Base-by-base conservation (phyloP, 75 land plant genomes). In the Selaginella tamariscina region DNA sequence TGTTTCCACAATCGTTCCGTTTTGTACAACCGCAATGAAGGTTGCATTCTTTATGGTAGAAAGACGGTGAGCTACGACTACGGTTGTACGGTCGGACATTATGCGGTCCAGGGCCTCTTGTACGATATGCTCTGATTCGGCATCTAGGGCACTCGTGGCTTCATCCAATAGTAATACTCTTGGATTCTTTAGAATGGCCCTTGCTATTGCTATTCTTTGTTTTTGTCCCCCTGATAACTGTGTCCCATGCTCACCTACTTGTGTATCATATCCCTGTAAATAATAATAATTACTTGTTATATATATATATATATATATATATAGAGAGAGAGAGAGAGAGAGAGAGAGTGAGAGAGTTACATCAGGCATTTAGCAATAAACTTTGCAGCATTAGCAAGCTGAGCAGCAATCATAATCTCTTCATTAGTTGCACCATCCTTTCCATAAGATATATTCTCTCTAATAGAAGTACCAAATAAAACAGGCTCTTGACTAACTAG, bases 401-500 rank as follows among this genome's bases (percentile, higher is more conserved):
- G 84, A 67, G 84, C 78, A 23, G 97, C 96, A 24, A 80, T 77
- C 67, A 63, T 74, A 15, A 95, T 86, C 71, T 95, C 99, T 55
- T 85, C 91, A 27, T 32, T 39, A 0, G 91, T 90, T 56, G 96
- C 91, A 62, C 73, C 85, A 24, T 87, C 91, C 63, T 95, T 95
- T 5, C 89, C 99, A 72, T 85, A 95, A 9, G 85, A 82, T 68
- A 95, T 85, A 65, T 95, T 95, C 21, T 90, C 89, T 66, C 66
- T 84, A 28, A 95, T 95, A 55, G 85, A 85, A 1, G 82, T 70
- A 11, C 87, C 75, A 68, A 94, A 87, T n/a, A 94, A 62, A 21
- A 87, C 84, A 9, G 98, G 98, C 74, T 94, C 98, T 65, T 94
- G 98, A 67, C 91, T 89, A 18, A 94, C 98, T 32, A 94, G 87